Evolutionary conservation across 2,329 filamentous ascomycete genomes (phyloP), one percentile per base, ranked within the genome.

Genomic region (Alternaria dauci): DNA sequence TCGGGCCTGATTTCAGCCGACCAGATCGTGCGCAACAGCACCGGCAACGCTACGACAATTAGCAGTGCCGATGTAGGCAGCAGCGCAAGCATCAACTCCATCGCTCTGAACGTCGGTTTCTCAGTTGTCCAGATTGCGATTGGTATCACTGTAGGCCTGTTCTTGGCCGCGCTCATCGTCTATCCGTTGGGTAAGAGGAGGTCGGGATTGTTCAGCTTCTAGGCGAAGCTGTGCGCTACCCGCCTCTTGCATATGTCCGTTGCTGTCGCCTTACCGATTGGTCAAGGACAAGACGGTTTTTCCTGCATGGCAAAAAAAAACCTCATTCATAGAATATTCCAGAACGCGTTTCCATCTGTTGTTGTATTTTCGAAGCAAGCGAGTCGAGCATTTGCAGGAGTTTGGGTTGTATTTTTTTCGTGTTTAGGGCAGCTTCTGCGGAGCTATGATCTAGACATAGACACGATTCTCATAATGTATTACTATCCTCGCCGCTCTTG

Each of bases 1-100:
- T 80, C 82, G 0, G 87, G 87, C 14, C 80, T 89, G 44, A 82
- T 82, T 9, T 84, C 82, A 2, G 86, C 87, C 0, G 82, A 88
- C 63, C 82, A 87, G 65, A 85, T 87, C 64, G 82, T 80, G 6
- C 71, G 76, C 8, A 82, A 80, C 60, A 80, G 80, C 0, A 85
- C 83, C 25, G 79, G 81, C 3, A 67, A 71, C 38, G 81, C 80
- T 20, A 84, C 80, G 0, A 71, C 81, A 9, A 76, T 69, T 20
- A 69, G 66, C 53, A 18, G 71, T 9, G 69, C 69, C 2, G 69
- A 79, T 6, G 68, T 72, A 1, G 60, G 68, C 2, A 47, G 43
- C 3, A 67, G 59, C 12, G 61, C 55, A 8, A 65, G 59, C 8
- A 56, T 82, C 36, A 83, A 84, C 58, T 78, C 72, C 26, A 77